Percentiles rank a stretch among this genome's conserved stretches.
These are phyloP conservation scores for Aspergillus tamarii DNA, from an alignment of 2,329 filamentous ascomycete genomes.

Conservation along the genomic window DNA sequence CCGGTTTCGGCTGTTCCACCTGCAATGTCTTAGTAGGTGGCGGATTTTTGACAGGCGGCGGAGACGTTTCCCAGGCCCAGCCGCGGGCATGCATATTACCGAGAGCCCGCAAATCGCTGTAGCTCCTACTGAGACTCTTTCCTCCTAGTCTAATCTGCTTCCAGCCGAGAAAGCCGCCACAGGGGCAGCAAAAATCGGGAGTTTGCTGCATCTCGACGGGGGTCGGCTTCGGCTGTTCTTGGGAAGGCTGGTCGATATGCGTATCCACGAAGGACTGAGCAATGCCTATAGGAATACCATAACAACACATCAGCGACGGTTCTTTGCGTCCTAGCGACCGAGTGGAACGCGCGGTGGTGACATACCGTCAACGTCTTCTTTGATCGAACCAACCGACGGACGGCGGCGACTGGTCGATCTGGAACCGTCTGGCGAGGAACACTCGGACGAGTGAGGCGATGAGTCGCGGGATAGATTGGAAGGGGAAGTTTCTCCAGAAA, in stretches of 20 bases:
- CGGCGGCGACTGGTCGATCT: constrained; percentile 44
- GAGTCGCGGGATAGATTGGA: constrained; percentile 32
- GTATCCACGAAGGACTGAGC: constrained; percentile 50
- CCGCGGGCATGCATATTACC: constrained; percentile 40
- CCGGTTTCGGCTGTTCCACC: constrained; percentile 25
- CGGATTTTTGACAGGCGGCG: constrained; percentile 19
- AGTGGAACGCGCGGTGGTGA: background rate
- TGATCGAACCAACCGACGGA: constrained; percentile 48
- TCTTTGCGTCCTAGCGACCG: background rate
- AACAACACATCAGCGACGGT: constrained; percentile 9
- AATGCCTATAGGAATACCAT: constrained; percentile 34
- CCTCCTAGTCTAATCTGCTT: constrained; percentile 50
- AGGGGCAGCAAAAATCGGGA: constrained; percentile 51
- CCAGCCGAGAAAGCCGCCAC: constrained; percentile 49
- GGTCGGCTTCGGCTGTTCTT: constrained; percentile 27
- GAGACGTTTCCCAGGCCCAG: constrained; percentile 47
- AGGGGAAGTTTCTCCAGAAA: constrained; percentile 25
- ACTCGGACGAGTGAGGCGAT: constrained; percentile 36
- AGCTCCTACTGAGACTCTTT: constrained; percentile 48
- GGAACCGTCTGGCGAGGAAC: constrained; percentile 41
- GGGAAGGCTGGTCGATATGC: constrained; percentile 33
- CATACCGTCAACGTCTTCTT: constrained; percentile 48
- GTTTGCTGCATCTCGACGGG: constrained; percentile 38
- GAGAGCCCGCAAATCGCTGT: constrained; percentile 44
- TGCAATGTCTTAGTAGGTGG: constrained; percentile 26